Conservation (phyloP, 345 rosid species). For the Corchorus olitorius region DNA sequence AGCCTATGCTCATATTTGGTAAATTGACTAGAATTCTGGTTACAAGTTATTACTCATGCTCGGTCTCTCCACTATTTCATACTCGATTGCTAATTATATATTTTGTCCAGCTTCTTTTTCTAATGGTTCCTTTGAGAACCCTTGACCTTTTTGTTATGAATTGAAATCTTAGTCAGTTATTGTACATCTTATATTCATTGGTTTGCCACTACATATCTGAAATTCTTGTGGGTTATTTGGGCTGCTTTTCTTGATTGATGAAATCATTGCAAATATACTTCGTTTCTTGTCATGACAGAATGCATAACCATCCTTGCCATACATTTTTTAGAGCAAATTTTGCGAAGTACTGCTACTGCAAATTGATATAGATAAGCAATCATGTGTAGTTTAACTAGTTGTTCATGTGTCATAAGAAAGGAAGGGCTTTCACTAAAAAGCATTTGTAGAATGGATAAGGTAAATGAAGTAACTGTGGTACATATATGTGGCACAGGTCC, state of each 20-base stretch:
- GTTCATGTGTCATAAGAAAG: neutral
- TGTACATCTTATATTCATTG: neutral
- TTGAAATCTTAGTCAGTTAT: neutral
- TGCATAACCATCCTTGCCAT: neutral
- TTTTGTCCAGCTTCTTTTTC: neutral
- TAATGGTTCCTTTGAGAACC: conserved; percentile 1
- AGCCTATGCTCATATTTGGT: neutral
- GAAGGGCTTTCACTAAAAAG: neutral
- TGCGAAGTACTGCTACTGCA: neutral
- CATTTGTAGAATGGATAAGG: neutral
- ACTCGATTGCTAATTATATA: neutral
- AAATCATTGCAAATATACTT: conserved; percentile 4
- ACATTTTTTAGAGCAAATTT: conserved; percentile 2
- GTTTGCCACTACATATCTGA: neutral
- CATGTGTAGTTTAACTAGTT: neutral
- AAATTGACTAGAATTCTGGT: neutral
- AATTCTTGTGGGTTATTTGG: neutral
- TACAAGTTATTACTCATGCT: neutral
- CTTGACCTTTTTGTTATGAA: neutral
- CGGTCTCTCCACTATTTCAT: conserved; percentile 9
- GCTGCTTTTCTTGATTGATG: neutral
- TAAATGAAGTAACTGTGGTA: conserved; percentile 5
- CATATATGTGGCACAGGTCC: conserved; percentile 50
- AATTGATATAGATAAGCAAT: neutral
- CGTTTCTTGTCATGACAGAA: neutral